Percentiles rank a stretch among this genome's conserved stretches.
phyloP scores from a whole-genome alignment of 2,329 filamentous ascomycete genomes.

The Stromatinia cepivora region DNA sequence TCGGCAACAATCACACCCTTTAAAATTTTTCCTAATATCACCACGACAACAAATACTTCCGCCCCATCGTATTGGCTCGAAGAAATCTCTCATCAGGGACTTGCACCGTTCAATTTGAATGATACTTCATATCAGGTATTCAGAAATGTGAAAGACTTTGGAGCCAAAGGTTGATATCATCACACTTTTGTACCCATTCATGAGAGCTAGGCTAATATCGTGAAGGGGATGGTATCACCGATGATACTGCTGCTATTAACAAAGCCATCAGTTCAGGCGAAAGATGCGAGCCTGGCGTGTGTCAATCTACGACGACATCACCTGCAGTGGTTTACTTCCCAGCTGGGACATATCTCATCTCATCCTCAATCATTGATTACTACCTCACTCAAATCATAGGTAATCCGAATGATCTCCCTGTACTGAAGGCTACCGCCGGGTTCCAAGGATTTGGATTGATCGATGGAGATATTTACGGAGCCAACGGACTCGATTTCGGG shows the following conservation, averaged over 20 bases:
- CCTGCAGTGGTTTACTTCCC: constrained; percentile 43
- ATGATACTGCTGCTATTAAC: constrained; percentile 87
- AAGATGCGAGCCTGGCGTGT: constrained; percentile 48
- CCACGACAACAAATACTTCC: background rate
- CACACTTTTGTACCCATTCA: constrained; percentile 60
- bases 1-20: background rate
- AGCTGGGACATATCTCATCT: constrained; percentile 36
- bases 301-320: constrained; percentile 49
- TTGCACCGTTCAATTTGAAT: constrained; percentile 26
- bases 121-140: constrained; percentile 29
- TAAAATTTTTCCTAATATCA: background rate
- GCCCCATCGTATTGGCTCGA: constrained; percentile 29
- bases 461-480: constrained; percentile 78
- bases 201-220: constrained; percentile 83
- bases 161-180: constrained; percentile 30
- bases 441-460: constrained; percentile 79
- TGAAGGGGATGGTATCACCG: constrained; percentile 60
- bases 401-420: constrained; percentile 53
- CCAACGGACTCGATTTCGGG: constrained; percentile 69
- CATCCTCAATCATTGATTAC: constrained; percentile 31
- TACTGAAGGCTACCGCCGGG: constrained; percentile 66
- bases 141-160: constrained; percentile 33
- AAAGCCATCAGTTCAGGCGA: constrained; percentile 38
- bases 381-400: constrained; percentile 38
- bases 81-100: constrained; percentile 29